Evolutionary conservation across 2,329 filamentous ascomycete species (phyloP).

Genomic region (Acarospora socialis): DNA sequence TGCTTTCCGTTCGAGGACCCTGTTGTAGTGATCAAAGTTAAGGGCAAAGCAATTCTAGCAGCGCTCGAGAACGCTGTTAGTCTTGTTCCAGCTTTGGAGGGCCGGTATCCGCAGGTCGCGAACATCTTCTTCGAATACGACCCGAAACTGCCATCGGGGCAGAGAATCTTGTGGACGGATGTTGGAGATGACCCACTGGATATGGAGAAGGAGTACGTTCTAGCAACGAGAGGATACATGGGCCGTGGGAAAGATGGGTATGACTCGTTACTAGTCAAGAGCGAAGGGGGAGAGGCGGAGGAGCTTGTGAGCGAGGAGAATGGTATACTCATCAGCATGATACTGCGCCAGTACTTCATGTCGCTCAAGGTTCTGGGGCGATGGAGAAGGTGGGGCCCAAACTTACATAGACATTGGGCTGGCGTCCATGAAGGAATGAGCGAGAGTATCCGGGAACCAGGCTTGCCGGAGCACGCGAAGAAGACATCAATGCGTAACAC

Average conservation of each 20-base stretch:
- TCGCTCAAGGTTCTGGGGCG: conserved; percentile 64
- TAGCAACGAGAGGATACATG: conserved; percentile 83
- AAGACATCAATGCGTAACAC: conserved; percentile 16
- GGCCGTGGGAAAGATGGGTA: conserved; percentile 77
- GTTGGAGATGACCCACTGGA: conserved; percentile 51
- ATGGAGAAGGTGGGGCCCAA: conserved; percentile 58
- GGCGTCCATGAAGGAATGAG: conserved; percentile 49
- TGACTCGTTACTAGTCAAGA: conserved; percentile 56
- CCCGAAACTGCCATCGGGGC: conserved; percentile 42
- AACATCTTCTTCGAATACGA: conserved; percentile 68
- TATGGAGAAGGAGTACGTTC: conserved; percentile 47
- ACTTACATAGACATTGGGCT: conserved; percentile 51
- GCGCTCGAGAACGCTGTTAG: conserved; percentile 75
- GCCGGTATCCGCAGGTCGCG: conserved; percentile 72
- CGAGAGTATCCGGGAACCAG: conserved; percentile 34
- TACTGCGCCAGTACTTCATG: conserved; percentile 86
- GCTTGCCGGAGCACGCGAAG: conserved; percentile 19
- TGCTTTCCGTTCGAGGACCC: conserved; percentile 92
- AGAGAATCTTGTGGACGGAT: conserved; percentile 47
- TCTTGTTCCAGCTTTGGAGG: conserved; percentile 69
- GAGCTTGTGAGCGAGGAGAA: conserved; percentile 77
- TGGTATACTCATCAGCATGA: conserved; percentile 70
- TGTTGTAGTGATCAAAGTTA: conserved; percentile 60
- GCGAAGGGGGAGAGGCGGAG: conserved; percentile 61
- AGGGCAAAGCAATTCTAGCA: conserved; percentile 57